Conservation (phyloP, 139 green algal genomes). For the Chlamydomonas sp. region DNA sequence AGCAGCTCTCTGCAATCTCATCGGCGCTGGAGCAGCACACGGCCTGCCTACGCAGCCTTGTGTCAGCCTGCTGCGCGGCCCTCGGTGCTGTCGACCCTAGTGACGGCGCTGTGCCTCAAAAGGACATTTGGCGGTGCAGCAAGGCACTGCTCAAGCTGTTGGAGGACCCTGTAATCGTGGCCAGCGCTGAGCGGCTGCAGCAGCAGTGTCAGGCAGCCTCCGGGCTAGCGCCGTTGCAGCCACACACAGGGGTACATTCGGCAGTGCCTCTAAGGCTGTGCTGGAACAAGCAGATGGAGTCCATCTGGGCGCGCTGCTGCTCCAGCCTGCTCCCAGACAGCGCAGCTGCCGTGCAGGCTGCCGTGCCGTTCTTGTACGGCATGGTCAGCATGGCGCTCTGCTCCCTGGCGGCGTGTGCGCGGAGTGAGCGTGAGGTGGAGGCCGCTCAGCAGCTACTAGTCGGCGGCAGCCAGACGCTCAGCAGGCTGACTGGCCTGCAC, state of each 20-base stretch:
- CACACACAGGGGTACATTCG: neutral
- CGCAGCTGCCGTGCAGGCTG: neutral
- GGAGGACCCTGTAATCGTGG: neutral
- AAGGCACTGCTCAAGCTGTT: neutral
- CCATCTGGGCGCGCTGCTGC: neutral
- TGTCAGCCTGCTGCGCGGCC: no score
- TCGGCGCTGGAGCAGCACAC: neutral
- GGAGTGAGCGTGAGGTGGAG: constrained; percentile 9
- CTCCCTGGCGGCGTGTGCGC: constrained; percentile 16
- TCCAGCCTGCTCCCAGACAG: neutral
- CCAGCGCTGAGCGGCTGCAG: neutral
- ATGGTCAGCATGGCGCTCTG: constrained; percentile 16
- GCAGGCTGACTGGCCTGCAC: neutral
- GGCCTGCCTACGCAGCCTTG: neutral
- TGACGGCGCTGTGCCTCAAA: no score
- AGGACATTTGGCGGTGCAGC: neutral
- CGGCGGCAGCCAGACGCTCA: neutral
- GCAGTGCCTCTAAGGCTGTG: neutral
- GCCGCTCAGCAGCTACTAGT: neutral
- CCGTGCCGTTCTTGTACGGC: constrained; percentile 4
- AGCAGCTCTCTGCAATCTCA: neutral
- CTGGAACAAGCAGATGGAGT: neutral
- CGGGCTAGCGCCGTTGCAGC: neutral
- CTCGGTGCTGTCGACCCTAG: no score
- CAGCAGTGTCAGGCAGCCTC: neutral